Evolutionary conservation across 306 rosid genomes (phyloP).

Genomic region (Amphicarpaea edgeworthii): DNA sequence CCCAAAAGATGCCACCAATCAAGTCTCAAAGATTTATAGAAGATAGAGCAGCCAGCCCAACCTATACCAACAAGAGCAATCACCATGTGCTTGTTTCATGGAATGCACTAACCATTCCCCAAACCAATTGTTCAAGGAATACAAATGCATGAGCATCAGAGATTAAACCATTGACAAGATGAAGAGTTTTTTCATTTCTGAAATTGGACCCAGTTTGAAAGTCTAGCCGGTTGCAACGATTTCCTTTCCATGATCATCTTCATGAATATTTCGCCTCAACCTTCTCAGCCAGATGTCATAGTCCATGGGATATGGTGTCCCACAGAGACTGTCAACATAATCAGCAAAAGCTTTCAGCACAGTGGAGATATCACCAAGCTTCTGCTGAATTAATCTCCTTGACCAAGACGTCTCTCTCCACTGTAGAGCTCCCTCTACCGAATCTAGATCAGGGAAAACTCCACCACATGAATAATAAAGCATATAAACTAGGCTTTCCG

Average conservation of each 20-base stretch:
- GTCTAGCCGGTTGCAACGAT: conserved; percentile 67
- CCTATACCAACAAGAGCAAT: conserved; percentile 30
- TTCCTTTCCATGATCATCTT: conserved; percentile 89
- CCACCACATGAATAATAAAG: conserved; percentile 89
- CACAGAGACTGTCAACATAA: conserved; percentile 97
- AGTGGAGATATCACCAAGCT: conserved; percentile 87
- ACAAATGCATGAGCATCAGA: conserved; percentile 44
- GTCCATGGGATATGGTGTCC: conserved; percentile 96
- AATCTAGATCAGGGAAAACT: conserved; percentile 79
- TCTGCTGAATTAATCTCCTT: conserved; percentile 92
- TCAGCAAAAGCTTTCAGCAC: conserved; percentile 93
- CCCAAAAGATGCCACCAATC: conserved; percentile 46
- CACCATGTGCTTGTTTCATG: conserved; percentile 42
- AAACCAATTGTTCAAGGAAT: conserved; percentile 39
- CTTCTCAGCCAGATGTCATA: conserved; percentile 94
- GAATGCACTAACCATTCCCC: conserved; percentile 37
- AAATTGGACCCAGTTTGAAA: conserved; percentile 36
- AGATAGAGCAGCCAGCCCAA: conserved; percentile 37
- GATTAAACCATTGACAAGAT: conserved; percentile 43
- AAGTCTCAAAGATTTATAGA: conserved; percentile 38
- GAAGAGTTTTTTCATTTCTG: conserved; percentile 39
- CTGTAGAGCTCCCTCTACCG: conserved; percentile 92
- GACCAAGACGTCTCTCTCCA: conserved; percentile 99
- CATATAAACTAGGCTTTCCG: conserved; percentile 96
- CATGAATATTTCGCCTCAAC: conserved; percentile 76